phyloP scores from a whole-genome alignment of 2,329 filamentous ascomycete species.

The Clonostachys solani region DNA sequence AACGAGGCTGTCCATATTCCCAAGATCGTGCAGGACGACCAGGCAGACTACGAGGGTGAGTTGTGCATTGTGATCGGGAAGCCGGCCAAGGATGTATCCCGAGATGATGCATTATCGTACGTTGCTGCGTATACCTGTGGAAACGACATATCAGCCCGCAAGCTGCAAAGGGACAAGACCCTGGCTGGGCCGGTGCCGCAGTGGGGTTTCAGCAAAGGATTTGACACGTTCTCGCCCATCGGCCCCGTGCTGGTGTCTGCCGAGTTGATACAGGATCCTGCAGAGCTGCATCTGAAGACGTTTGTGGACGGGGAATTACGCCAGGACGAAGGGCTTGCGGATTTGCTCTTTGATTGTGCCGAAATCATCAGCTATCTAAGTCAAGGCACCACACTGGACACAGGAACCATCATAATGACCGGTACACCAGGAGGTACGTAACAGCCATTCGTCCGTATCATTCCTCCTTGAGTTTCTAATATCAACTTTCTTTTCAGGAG shows the following conservation, averaged over 20 bases:
- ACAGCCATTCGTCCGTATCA: no score
- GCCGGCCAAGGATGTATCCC: slow-evolving; percentile 24
- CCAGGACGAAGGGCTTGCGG: slow-evolving; percentile 32
- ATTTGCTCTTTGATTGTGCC: slow-evolving; percentile 39
- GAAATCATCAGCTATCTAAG: slow-evolving; percentile 29
- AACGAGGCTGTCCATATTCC: slow-evolving; percentile 35
- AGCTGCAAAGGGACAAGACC: slow-evolving; percentile 42
- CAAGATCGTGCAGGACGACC: slow-evolving; percentile 40
- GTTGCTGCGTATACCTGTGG: slow-evolving; percentile 48
- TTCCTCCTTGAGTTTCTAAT: neutral
- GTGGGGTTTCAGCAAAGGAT: slow-evolving; percentile 53
- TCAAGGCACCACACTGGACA: slow-evolving; percentile 33
- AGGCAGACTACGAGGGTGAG: slow-evolving; percentile 45
- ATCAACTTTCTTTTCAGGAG: slow-evolving; percentile 13
- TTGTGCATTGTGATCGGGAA: slow-evolving; percentile 41
- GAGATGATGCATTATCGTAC: slow-evolving; percentile 25
- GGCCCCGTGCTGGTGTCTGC: slow-evolving; percentile 41
- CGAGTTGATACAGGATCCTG: slow-evolving; percentile 34
- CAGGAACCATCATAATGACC: slow-evolving; percentile 39
- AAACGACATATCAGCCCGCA: slow-evolving; percentile 51
- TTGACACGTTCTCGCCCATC: slow-evolving; percentile 50
- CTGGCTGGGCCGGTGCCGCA: slow-evolving; percentile 48
- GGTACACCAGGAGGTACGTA: slow-evolving; percentile 34
- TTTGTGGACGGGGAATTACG: slow-evolving; percentile 40
- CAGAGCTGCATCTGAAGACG: slow-evolving; percentile 34